Evolutionary conservation across 495 filamentous ascomycete species (phyloP).

Genomic region (Penicillium macrosclerotiorum): DNA sequence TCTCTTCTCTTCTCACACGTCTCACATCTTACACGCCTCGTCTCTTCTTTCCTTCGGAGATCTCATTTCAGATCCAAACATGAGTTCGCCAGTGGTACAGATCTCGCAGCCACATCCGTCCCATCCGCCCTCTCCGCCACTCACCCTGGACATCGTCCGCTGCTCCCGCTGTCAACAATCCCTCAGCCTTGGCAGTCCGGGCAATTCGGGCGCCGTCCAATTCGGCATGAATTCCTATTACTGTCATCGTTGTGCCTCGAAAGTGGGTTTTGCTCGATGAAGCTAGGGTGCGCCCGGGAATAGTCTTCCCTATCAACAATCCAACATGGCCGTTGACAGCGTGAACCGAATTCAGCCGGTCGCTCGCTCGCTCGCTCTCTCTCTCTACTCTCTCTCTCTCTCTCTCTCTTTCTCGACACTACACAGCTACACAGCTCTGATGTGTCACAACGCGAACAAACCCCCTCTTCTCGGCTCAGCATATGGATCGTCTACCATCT

Average conservation of each 20-base stretch:
- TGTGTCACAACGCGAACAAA: too few relatives aligned
- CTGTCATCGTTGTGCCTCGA: conserved; percentile 69
- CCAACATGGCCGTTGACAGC: too few relatives aligned
- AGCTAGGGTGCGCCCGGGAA: too few relatives aligned
- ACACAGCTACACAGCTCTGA: too few relatives aligned
- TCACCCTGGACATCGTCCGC: conserved; percentile 41
- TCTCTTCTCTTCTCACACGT: not conserved
- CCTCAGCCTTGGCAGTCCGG: conserved; percentile 39
- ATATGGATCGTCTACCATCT: too few relatives aligned
- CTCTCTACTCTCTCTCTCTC: too few relatives aligned
- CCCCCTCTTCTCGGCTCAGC: too few relatives aligned
- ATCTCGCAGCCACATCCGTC: conserved; percentile 21
- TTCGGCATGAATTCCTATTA: conserved; percentile 80
- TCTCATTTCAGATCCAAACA: conserved; percentile 11
- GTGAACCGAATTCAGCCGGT: too few relatives aligned
- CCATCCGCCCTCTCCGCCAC: conserved; percentile 14
- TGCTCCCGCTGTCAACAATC: conserved; percentile 52
- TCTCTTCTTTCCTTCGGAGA: not conserved
- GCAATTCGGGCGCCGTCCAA: conserved; percentile 58
- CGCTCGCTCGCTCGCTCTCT: too few relatives aligned
- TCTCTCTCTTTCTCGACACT: too few relatives aligned
- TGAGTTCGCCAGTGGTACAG: conserved; percentile 42
- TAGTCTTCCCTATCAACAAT: too few relatives aligned
- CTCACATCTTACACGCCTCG: not conserved
- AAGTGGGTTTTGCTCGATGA: conserved; percentile 69